A percentile compares a stretch with the other conserved stretches of the same genome.
phyloP scores from a whole-genome alignment of 2,329 filamentous ascomycete genomes.

The Thielaviopsis euricoi region DNA sequence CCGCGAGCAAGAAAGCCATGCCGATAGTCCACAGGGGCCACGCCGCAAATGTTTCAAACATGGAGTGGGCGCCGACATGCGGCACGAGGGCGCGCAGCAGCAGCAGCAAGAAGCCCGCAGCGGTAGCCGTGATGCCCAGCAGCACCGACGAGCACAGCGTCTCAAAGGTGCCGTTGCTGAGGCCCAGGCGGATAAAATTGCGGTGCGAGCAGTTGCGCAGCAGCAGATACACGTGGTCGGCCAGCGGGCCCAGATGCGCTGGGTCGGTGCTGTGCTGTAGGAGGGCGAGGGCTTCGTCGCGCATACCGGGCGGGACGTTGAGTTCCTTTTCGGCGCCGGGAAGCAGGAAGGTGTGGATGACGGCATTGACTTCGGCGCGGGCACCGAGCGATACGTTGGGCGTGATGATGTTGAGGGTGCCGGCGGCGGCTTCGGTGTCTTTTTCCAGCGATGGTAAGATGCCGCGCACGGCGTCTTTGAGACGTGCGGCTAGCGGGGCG shows the following conservation, averaged over 20 bases:
- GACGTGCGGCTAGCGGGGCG: constrained; percentile 13
- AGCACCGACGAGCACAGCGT: constrained; percentile 29
- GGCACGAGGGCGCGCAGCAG: constrained; percentile 25
- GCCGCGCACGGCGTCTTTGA: constrained; percentile 14
- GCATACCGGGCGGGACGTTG: constrained; percentile 28
- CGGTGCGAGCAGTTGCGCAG: constrained; percentile 31
- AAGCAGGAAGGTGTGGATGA: constrained; percentile 25
- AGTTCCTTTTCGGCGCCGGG: constrained; percentile 28
- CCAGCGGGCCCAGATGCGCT: constrained; percentile 24
- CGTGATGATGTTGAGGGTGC: constrained; percentile 12
- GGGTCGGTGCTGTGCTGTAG: constrained; percentile 23
- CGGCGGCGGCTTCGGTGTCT: constrained; percentile 1
- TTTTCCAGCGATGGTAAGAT: constrained; percentile 11
- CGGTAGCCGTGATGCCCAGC: constrained; percentile 25
- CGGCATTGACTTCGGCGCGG: constrained; percentile 22
- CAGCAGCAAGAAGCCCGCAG: constrained; percentile 24
- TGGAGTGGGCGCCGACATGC: constrained; percentile 21
- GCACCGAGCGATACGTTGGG: constrained; percentile 10
- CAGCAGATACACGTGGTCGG: constrained; percentile 29
- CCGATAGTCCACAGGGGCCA: constrained; percentile 32
- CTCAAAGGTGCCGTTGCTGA: constrained; percentile 34
- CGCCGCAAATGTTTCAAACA: constrained; percentile 25
- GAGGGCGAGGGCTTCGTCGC: constrained; percentile 21
- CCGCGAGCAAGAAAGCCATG: constrained; percentile 25
- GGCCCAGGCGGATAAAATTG: constrained; percentile 35